Evolutionary conservation across 106 monocot species (phyloP).

Genomic region (Acorus gramineus): DNA sequence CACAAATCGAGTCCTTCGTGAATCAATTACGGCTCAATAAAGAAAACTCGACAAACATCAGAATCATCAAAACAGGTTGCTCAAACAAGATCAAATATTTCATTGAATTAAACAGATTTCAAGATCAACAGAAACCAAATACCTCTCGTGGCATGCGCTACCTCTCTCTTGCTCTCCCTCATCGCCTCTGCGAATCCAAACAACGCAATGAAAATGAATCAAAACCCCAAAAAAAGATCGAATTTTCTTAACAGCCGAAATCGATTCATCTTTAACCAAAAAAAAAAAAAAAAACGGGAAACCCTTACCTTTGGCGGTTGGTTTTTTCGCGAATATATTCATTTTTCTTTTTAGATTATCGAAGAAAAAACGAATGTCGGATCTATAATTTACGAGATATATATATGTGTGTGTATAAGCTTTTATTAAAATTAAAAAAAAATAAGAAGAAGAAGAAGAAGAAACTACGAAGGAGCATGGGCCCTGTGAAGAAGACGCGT

Average conservation of each 20-base stretch:
- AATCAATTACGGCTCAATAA: too few relatives aligned
- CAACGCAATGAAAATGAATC: too few relatives aligned
- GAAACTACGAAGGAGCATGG: too few relatives aligned
- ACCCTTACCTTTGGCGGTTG: slow-evolving; percentile 23
- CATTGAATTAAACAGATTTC: not conserved
- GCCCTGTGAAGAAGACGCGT: too few relatives aligned
- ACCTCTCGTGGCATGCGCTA: slow-evolving; percentile 52
- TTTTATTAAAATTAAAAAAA: too few relatives aligned
- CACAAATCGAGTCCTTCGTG: too few relatives aligned
- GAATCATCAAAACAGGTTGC: not conserved
- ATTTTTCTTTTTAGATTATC: slow-evolving; percentile 1
- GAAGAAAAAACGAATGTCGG: too few relatives aligned
- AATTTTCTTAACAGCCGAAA: not conserved
- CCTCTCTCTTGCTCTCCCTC: slow-evolving; percentile 44
- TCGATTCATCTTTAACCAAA: not conserved
- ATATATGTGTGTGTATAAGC: too few relatives aligned
- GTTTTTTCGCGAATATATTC: slow-evolving; percentile 36
- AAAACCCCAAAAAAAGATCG: not conserved
- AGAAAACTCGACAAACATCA: too few relatives aligned
- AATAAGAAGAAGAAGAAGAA: too few relatives aligned
- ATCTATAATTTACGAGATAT: too few relatives aligned
- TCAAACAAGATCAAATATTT: not conserved
- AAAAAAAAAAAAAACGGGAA: not conserved
- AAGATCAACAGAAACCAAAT: not conserved
- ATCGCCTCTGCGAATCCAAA: slow-evolving; percentile 26